These are phyloP conservation scores for Lignosus rhinocerotis DNA, from an alignment of 1,284 basidiomycete species.

Conservation along the genomic window DNA sequence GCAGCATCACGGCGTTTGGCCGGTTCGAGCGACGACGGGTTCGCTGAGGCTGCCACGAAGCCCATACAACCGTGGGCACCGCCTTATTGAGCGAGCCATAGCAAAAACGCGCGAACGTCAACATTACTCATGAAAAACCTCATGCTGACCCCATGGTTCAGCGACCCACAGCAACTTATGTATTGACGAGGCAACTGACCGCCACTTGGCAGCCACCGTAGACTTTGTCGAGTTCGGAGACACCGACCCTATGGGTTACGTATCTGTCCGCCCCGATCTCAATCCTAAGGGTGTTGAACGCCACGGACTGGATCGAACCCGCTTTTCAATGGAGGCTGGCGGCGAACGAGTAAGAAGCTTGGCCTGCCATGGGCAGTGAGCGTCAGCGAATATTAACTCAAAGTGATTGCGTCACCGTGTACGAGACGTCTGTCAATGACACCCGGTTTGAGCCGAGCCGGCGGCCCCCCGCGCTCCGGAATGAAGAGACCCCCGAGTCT, in stretches of 20 bases:
- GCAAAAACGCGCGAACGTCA: constrained; percentile 12
- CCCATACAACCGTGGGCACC: constrained; percentile 14
- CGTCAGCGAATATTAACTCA: background rate
- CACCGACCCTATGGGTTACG: constrained; percentile 23
- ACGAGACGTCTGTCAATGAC: constrained; percentile 1
- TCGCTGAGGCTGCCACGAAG: constrained; percentile 24
- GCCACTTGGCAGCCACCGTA: constrained; percentile 24
- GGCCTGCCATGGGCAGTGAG: background rate
- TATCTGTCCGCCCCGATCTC: constrained; percentile 20
- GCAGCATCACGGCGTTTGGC: constrained; percentile 56
- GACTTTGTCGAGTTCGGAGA: constrained; percentile 27
- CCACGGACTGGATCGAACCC: constrained; percentile 26
- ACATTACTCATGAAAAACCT: no score
- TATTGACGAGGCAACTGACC: background rate
- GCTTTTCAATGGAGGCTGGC: constrained; percentile 4
- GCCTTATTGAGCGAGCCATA: constrained; percentile 15
- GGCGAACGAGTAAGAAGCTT: background rate
- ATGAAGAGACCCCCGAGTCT: no score
- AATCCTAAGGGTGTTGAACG: constrained; percentile 24
- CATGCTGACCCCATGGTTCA: no score
- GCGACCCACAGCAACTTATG: no score
- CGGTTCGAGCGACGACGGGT: constrained; percentile 42
- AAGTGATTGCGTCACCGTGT: constrained; percentile 1
- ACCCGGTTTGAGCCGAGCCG: no score
- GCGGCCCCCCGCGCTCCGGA: no score